Evolutionary conservation across 2,329 filamentous ascomycete genomes (phyloP).

Genomic region (Pyricularia grisea): DNA sequence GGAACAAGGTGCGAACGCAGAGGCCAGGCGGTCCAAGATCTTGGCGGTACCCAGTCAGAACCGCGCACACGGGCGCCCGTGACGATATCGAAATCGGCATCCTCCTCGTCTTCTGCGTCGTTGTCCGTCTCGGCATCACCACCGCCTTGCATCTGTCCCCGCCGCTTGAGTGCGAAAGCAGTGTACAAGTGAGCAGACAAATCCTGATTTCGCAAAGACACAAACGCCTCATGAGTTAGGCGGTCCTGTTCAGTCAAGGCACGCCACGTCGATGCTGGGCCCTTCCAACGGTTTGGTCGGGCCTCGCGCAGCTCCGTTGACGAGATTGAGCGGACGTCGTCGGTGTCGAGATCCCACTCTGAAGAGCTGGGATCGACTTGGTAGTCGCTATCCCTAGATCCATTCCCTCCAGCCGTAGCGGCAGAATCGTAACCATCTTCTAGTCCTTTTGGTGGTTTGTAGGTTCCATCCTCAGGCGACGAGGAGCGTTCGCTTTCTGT

Average conservation of each 20-base stretch:
- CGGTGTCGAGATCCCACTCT: conserved; percentile 33
- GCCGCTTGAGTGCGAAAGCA: conserved; percentile 56
- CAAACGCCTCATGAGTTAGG: conserved; percentile 51
- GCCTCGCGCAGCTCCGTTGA: conserved; percentile 35
- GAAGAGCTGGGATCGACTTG: conserved; percentile 10
- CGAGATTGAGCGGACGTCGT: conserved; percentile 34
- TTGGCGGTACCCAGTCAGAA: conserved; percentile 40
- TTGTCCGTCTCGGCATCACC: conserved; percentile 14
- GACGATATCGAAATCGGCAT: conserved; percentile 13
- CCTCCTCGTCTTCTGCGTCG: conserved; percentile 20
- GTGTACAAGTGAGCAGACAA: conserved; percentile 73
- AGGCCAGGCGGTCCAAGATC: conserved; percentile 81
- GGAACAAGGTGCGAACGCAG: conserved; percentile 54
- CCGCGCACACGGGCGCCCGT: conserved; percentile 14
- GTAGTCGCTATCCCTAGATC: conserved; percentile 8
- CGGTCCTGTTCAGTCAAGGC: conserved; percentile 52
- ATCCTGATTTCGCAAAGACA: conserved; percentile 54
- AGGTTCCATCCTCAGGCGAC: background rate
- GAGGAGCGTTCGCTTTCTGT: background rate
- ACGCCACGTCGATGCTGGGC: conserved; percentile 58
- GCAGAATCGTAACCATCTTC: conserved; percentile 33
- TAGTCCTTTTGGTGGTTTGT: conserved; percentile 11
- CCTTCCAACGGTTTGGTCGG: conserved; percentile 66
- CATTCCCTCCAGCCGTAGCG: conserved; percentile 6
- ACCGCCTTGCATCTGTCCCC: conserved; percentile 12